These are phyloP conservation scores for Alternaria ventricosa DNA, from an alignment of 2,329 filamentous ascomycete genomes.

Conservation along the genomic window DNA sequence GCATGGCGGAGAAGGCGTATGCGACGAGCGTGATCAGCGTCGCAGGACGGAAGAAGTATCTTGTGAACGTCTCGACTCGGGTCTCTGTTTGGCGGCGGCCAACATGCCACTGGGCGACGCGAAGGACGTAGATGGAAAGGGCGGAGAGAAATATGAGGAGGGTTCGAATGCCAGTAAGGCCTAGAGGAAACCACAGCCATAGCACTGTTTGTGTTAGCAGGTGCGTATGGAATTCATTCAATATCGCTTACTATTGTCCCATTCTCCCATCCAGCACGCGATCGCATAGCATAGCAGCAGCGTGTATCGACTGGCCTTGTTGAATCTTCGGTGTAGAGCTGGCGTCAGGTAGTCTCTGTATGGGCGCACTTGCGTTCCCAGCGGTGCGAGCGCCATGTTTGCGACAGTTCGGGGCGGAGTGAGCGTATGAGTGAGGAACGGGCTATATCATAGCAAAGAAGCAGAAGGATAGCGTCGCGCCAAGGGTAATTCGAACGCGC, in stretches of 20 bases:
- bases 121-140: conserved; percentile 80
- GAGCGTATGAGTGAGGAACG: conserved; percentile 28
- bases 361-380: conserved; percentile 59
- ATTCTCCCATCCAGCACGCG: conserved; percentile 71
- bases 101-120: conserved; percentile 80
- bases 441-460: conserved; percentile 34
- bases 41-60: conserved; percentile 63
- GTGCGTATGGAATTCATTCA: background rate
- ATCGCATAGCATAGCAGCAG: conserved; percentile 75
- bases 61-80: conserved; percentile 67
- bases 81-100: conserved; percentile 70
- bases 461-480: conserved; percentile 9
- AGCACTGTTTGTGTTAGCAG: conserved; percentile 62
- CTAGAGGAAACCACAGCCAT: conserved; percentile 87
- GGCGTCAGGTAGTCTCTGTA: conserved; percentile 94
- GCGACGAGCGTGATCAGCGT: conserved; percentile 75
- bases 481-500: conserved; percentile 11
- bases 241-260: conserved; percentile 65
- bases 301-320: conserved; percentile 73
- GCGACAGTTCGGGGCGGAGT: conserved; percentile 27
- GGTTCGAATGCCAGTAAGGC: conserved; percentile 75
- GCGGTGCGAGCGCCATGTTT: conserved; percentile 33
- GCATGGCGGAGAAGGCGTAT: conserved; percentile 77
- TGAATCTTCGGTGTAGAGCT: conserved; percentile 84
- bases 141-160: conserved; percentile 77